A percentile compares a stretch with the other conserved stretches of the same genome.
phyloP scores from a whole-genome alignment of 2,329 filamentous ascomycete genomes.

The Dactylellina haptotyla region DNA sequence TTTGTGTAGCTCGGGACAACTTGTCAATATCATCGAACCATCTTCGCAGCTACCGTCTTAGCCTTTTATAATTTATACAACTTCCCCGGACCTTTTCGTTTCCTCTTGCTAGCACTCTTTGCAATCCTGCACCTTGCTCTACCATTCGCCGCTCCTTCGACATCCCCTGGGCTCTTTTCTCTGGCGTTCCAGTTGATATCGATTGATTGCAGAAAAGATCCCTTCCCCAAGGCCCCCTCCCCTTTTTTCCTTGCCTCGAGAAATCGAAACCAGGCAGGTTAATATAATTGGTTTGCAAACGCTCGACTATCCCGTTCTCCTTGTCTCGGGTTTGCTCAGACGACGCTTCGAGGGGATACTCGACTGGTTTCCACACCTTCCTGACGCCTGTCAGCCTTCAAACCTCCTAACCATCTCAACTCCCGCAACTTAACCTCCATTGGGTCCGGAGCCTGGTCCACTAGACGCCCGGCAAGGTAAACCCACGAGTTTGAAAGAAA shows the following conservation, averaged over 20 bases:
- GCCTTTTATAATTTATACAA: slow-evolving; percentile 42
- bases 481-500: background rate
- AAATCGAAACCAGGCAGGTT: slow-evolving; percentile 15
- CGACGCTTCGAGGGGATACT: slow-evolving; percentile 42
- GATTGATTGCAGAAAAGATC: slow-evolving; percentile 34
- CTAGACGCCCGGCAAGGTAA: slow-evolving; percentile 27
- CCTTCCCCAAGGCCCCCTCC: slow-evolving; percentile 5
- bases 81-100: background rate
- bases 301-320: slow-evolving; percentile 29
- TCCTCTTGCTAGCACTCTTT: background rate
- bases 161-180: slow-evolving; percentile 15
- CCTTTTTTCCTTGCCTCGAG: slow-evolving; percentile 3
- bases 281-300: slow-evolving; percentile 44
- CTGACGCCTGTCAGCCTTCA: slow-evolving; percentile 29
- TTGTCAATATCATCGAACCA: slow-evolving; percentile 51
- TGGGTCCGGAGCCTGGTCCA: slow-evolving; percentile 21
- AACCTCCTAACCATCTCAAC: slow-evolving; percentile 11
- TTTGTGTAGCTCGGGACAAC: slow-evolving; percentile 53
- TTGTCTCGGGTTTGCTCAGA: slow-evolving; percentile 53
- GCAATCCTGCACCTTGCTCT: background rate
- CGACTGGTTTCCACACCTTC: slow-evolving; percentile 26
- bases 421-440: slow-evolving; percentile 16
- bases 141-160: slow-evolving; percentile 25
- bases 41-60: background rate
- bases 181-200: slow-evolving; percentile 49